Evolutionary conservation across 345 rosid species (phyloP).

Genomic region (Turnera subulata): DNA sequence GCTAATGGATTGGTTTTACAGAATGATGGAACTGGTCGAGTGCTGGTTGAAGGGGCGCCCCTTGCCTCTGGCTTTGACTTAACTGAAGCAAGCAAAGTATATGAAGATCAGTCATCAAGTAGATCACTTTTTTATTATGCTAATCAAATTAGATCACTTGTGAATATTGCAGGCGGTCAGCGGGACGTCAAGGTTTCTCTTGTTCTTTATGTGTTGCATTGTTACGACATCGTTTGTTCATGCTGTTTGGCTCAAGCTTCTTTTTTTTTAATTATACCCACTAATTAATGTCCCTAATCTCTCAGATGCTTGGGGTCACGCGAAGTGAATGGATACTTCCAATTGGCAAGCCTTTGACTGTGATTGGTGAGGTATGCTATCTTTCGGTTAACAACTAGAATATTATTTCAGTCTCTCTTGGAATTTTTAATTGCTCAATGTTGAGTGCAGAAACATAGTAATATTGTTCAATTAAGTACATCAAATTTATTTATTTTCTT

Average conservation of each 20-base stretch:
- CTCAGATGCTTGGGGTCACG: conserved; percentile 97
- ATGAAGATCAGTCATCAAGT: too few relatives aligned
- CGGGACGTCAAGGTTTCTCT: conserved; percentile 86
- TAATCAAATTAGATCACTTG: too few relatives aligned
- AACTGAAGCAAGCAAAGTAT: conserved; percentile 70
- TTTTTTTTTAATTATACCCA: too few relatives aligned
- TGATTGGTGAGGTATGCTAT: conserved; percentile 90
- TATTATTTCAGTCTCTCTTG: not conserved
- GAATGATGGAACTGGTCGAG: conserved; percentile 87
- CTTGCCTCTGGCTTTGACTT: conserved; percentile 62
- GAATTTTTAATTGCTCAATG: not conserved
- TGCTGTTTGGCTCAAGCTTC: conserved; percentile 6
- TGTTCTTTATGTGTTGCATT: conserved; percentile 5
- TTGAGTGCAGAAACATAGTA: too few relatives aligned
- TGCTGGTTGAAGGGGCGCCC: conserved; percentile 64
- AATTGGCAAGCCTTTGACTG: conserved; percentile 81
- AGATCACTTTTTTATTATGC: too few relatives aligned
- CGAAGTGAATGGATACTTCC: conserved; percentile 89
- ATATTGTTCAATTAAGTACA: too few relatives aligned
- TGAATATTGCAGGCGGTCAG: conserved; percentile 83
- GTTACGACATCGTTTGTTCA: not conserved
- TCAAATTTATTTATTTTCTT: conserved; percentile 8
- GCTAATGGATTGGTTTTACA: conserved; percentile 18
- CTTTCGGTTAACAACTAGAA: conserved; percentile 2
- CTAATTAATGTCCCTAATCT: conserved; percentile 13